Evolutionary conservation across 75 land plant genomes (phyloP).

Genomic region (Adiantum capillusveneris): DNA sequence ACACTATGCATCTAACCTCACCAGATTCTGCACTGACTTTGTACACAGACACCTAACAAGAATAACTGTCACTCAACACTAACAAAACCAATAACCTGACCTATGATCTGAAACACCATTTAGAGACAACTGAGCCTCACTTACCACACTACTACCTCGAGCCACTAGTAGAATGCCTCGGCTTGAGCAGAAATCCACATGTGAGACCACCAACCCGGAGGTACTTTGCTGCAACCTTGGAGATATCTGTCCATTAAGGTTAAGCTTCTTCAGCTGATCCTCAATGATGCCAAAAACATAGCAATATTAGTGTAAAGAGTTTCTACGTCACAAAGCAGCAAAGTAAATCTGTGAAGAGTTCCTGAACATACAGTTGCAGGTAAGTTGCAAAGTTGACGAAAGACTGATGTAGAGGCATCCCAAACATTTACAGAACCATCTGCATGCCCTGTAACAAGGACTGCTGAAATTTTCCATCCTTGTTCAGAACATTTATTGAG

Average conservation of each 20-base stretch:
- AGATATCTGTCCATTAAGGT: too few species aligned
- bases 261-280: too few species aligned
- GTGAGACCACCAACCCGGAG: constrained; percentile 43
- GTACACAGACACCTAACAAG: constrained; percentile 45
- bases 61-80: too few species aligned
- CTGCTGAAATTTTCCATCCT: constrained; percentile 15
- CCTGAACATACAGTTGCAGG: background rate
- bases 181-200: constrained; percentile 53
- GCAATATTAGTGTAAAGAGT: background rate
- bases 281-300: too few species aligned
- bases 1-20: constrained; percentile 33
- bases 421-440: constrained; percentile 79
- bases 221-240: background rate
- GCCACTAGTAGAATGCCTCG: constrained; percentile 52
- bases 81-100: too few species aligned
- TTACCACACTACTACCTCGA: constrained; percentile 68
- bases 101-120: too few species aligned
- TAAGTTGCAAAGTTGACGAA: constrained; percentile 40
- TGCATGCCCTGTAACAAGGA: constrained; percentile 70
- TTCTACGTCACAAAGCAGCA: background rate
- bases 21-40: constrained; percentile 37
- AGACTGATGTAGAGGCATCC: constrained; percentile 66
- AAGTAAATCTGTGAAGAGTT: background rate
- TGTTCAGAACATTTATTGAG: constrained; percentile 18
- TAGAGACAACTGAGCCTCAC: too few species aligned